Evolutionary conservation across 1,284 basidiomycete genomes (phyloP).

Genomic region (Anthracocystis walkeri): DNA sequence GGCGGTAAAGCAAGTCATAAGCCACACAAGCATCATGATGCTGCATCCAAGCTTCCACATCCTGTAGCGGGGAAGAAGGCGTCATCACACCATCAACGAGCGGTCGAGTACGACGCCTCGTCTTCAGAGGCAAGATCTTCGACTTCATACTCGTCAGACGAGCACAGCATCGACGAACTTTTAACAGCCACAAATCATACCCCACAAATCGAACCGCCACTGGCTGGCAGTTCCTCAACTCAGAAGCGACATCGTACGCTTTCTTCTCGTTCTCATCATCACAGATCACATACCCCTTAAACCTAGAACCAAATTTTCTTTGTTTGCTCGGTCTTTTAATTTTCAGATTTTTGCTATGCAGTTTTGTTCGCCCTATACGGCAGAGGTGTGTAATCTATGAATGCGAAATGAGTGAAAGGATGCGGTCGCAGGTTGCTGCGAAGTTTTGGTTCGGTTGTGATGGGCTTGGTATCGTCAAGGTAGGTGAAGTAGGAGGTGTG

Average conservation of each 20-base stretch:
- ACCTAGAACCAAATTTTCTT: too few relatives aligned
- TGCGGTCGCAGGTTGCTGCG: constrained; percentile 1
- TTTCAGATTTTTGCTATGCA: neutral
- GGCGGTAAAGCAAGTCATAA: neutral
- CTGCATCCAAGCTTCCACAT: neutral
- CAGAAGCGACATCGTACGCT: constrained; percentile 36
- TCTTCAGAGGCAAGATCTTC: constrained; percentile 5
- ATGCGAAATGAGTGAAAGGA: constrained; percentile 18
- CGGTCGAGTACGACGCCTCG: neutral
- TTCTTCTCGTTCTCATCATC: constrained; percentile 37
- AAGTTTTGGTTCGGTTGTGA: neutral
- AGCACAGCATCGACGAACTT: constrained; percentile 7
- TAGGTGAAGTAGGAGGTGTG: neutral
- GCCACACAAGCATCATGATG: neutral
- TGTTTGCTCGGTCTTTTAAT: constrained; percentile 3
- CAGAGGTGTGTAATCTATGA: neutral
- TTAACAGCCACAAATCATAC: constrained; percentile 16
- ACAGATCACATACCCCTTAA: constrained; percentile 34
- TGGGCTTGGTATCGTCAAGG: neutral
- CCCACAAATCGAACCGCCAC: constrained; percentile 9
- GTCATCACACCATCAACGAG: constrained; percentile 1
- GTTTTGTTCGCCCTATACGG: neutral
- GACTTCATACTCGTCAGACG: constrained; percentile 9
- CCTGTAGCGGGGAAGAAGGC: neutral
- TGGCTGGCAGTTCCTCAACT: constrained; percentile 9